Evolutionary conservation across 371 early-diverging fungal species (phyloP), one percentile per base, ranked within the genome.

Genomic region (Rhizopus stolonifer): DNA sequence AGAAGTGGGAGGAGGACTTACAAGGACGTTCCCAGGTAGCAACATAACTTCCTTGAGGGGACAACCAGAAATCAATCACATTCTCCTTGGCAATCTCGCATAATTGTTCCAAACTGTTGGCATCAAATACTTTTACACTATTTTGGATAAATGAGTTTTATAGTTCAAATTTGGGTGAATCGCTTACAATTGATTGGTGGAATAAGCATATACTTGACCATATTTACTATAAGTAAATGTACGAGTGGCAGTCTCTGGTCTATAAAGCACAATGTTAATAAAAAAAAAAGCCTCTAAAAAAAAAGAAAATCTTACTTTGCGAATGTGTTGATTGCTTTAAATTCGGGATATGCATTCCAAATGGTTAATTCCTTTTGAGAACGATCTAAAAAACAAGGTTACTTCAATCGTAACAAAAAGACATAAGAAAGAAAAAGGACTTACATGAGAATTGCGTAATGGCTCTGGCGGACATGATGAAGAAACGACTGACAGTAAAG

Each of bases 11-110:
- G 23, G 22, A 11, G 4, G 5, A 70, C 78, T 70, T 77, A 90
- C 92, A 78, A 48, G 81, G 85, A 38, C 93, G 87, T 66, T 87
- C 88, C 91, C 91, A 94, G 46, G 94, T 94, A 26, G 92, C 85
- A 23, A 95, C 47, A 54, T 86, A 97, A 34, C 82, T 91, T 58
- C 92, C 93, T 56, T 82, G 81, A 49, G 97, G 95, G 15, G 97
- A 97, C 64, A 95, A 90, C 67, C 80, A 90, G 40, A 93, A 80
- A 77, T 93, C 94, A 48, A 93, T 64, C 18, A 93, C 82, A 58
- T 85, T 85, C 52, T 77, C 70, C 52, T 77, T 73, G 21, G 70
- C 66, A 47, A 95, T 78, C 46, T 83, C 87, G 45, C 81, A 83
- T n/a, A 87, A 64, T 18, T 80, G 68, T 38, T 77, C 64, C 55